Base-by-base conservation (phyloP, 306 rosid genomes). In the Pterocarpus santalinus region DNA sequence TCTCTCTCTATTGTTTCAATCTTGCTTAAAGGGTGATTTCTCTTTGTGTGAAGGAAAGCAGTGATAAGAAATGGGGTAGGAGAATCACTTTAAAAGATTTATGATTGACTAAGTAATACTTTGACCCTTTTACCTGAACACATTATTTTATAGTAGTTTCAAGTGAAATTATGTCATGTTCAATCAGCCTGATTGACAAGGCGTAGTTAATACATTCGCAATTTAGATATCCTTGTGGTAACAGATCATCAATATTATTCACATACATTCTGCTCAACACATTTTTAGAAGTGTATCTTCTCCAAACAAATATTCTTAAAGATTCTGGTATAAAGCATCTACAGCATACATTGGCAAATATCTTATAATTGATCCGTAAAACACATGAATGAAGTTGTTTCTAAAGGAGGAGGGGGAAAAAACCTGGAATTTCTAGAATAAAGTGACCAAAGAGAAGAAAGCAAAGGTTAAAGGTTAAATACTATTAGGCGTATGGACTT, bases 31-130 rank as follows among this genome's bases (percentile, higher is more conserved):
- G 44, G 60, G 38, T 22, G 36, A 51, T 65, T 71, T 82, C 60
- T 69, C 81, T 68, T 58, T 82, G 17, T 78, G 51, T 41, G 43
- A 77, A 71, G 13, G 53, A 44, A 16, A 49, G 53, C 73, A 38
- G 39, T 10, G n/a, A 43, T 8, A 16, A 10, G 41, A 61, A 30
- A 61, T 61, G 66, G n/a, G 38, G 66, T 53, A 51, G 51, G 55
- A 41, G 36, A 33, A 12, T 82, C 30, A 69, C 77, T 14, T 75
- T 5, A 14, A 69, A 39, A 69, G 15, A 43, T 68, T 14, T 4
- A 12, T 43, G 47, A 44, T 8, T 22, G 10, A 68, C 16, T 14
- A 35, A 34, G 44, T 33, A 22, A 38, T 39, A 17, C 14, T 66
- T 67, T 67, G 36, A 53, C 17, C 75, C n/a, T 52, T 68, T 38